These are phyloP conservation scores for Chytridiales sp. DNA, from an alignment of 371 early-diverging fungal species.

Conservation along the genomic window DNA sequence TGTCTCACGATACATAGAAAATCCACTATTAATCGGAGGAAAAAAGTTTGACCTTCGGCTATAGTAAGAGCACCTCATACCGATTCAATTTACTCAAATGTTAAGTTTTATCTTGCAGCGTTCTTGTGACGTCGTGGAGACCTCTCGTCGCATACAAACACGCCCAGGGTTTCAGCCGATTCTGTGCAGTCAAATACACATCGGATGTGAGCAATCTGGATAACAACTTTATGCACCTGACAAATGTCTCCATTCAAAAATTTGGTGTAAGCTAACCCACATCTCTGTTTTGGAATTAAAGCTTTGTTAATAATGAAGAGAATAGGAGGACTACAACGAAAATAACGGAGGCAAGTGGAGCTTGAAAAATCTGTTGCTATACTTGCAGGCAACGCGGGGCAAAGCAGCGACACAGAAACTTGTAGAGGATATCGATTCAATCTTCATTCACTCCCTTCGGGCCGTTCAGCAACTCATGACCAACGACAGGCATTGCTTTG, in stretches of 20 bases:
- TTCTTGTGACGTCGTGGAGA: slow-evolving; percentile 48
- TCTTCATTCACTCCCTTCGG: slow-evolving; percentile 46
- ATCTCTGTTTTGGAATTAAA: too few relatives aligned
- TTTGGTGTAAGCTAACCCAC: slow-evolving; percentile 35
- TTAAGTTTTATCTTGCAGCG: slow-evolving; percentile 23
- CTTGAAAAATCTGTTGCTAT: slow-evolving; percentile 42
- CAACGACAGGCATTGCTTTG: slow-evolving; percentile 53
- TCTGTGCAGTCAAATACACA: slow-evolving; percentile 53
- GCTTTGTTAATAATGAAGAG: too few relatives aligned
- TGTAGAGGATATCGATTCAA: slow-evolving; percentile 47
- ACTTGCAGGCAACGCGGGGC: slow-evolving; percentile 43
- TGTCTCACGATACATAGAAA: slow-evolving; percentile 49
- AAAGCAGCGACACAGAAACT: slow-evolving; percentile 32
- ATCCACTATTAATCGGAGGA: slow-evolving; percentile 51
- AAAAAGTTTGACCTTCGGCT: slow-evolving; percentile 54
- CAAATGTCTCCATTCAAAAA: slow-evolving; percentile 57
- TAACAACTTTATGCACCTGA: slow-evolving; percentile 52
- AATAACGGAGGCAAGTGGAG: slow-evolving; percentile 53
- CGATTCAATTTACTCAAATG: not conserved
- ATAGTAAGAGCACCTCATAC: slow-evolving; percentile 30
- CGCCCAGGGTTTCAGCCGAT: slow-evolving; percentile 48
- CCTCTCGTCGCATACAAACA: slow-evolving; percentile 52
- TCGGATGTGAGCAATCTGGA: slow-evolving; percentile 43
- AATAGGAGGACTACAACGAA: slow-evolving; percentile 54
- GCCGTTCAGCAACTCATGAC: slow-evolving; percentile 50